Evolutionary conservation across 2,329 filamentous ascomycete genomes (phyloP).

Genomic region (Cordyceps javanica): DNA sequence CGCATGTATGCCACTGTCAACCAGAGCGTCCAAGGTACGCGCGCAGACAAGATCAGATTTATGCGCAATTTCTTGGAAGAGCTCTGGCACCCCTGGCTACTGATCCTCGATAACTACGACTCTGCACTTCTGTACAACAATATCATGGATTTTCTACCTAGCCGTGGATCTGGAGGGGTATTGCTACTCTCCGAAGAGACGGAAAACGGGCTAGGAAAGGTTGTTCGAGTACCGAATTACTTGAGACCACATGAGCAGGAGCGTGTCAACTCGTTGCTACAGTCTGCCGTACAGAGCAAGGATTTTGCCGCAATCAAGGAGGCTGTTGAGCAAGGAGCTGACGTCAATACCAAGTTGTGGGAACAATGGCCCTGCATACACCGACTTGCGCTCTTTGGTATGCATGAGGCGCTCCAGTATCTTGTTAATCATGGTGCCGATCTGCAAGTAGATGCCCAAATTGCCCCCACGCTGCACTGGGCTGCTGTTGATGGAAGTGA

Average conservation of each 20-base stretch:
- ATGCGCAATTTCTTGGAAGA: conserved; percentile 1
- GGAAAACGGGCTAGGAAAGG: conserved; percentile 8
- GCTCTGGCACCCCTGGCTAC: conserved; percentile 7
- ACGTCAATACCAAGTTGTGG: conserved; percentile 8
- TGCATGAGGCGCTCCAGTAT: conserved; percentile 4
- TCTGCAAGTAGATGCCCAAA: neutral
- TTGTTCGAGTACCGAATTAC: conserved; percentile 1
- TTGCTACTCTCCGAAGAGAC: neutral
- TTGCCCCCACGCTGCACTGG: neutral
- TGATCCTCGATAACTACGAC: conserved; percentile 8
- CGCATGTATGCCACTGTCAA: conserved; percentile 7
- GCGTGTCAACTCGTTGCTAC: neutral
- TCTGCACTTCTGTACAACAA: conserved; percentile 6
- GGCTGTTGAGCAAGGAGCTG: conserved; percentile 7
- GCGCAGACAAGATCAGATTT: conserved; percentile 1
- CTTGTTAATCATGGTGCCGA: neutral
- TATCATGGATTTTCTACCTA: conserved; percentile 7
- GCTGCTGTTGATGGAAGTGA: neutral
- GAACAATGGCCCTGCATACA: conserved; percentile 10
- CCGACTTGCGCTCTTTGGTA: conserved; percentile 7
- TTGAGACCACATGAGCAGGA: neutral
- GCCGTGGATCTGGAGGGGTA: neutral
- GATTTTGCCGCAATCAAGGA: conserved; percentile 3
- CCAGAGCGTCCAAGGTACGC: neutral
- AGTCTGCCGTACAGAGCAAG: neutral